These are phyloP conservation scores for Tanacetum coccineum DNA, from an alignment of 129 eudicot species.

Conservation along the genomic window DNA sequence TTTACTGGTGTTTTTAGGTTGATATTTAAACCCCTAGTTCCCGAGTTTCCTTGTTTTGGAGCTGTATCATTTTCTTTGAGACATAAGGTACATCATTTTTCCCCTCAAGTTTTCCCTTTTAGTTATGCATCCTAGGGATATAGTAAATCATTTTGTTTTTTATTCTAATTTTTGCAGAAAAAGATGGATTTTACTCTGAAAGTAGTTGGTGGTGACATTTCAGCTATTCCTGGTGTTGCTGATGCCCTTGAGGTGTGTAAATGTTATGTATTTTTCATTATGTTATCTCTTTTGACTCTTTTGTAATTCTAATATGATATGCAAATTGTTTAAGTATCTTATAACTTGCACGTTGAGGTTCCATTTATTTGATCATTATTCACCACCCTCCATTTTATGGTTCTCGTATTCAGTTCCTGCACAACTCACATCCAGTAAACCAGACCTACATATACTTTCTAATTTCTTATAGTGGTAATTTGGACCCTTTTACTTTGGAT, in stretches of 20 bases:
- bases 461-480: neutral
- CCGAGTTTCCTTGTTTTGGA: conserved; percentile 90
- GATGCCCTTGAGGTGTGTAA: conserved; percentile 81
- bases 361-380: neutral
- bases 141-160: neutral
- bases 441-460: neutral
- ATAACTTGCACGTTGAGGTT: neutral
- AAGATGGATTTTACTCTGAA: conserved; percentile 84
- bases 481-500: too few relatives aligned
- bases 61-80: conserved; percentile 83
- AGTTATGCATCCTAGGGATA: conserved; percentile 2
- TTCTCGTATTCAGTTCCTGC: neutral
- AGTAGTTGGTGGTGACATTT: conserved; percentile 86
- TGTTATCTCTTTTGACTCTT: neutral
- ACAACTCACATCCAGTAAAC: neutral
- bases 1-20: conserved; percentile 92
- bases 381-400: neutral
- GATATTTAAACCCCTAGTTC: conserved; percentile 92
- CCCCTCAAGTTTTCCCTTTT: conserved; percentile 5
- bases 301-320: conserved; percentile 15
- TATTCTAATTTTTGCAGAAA: conserved; percentile 50
- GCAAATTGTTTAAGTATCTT: neutral
- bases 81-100: conserved; percentile 50
- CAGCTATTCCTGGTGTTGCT: conserved; percentile 83
- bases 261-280: neutral